Base-by-base conservation (phyloP, 192 early-diverging fungal genomes). In the Phycomyces nitens region DNA sequence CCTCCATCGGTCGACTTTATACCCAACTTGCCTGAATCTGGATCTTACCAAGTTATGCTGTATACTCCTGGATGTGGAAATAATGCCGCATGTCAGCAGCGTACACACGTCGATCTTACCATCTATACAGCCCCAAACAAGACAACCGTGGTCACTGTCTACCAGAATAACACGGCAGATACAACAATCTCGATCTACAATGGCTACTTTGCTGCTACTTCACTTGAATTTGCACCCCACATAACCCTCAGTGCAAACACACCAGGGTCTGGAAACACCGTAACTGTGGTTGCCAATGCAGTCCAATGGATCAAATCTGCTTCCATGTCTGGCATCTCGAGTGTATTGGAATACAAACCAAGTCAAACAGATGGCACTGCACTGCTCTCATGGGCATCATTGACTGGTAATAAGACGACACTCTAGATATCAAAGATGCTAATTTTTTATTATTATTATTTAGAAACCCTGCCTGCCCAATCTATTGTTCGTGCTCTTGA, bases 401-500 rank as follows among this genome's bases (percentile, higher is more conserved):
- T 64, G 34, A 26, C 53, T 53, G 61, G 61, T 54, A 53, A 63
- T n/a, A n/a, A n/a, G n/a, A n/a, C n/a, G n/a, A n/a, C n/a, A n/a
- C n/a, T n/a, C n/a, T n/a, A n/a, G n/a, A n/a, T n/a, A 14, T 23
- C 27, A 15, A 43, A 60, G 3, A 21, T 14, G 22, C 27, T 41
- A 16, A n/a, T n/a, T 20, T 56, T 29, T 40, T 57, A 11, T 20
- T 57, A 41, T 15, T 20, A 18, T 18, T 40, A 20, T 41, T 39
- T 9, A 64, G 75, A 55, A 60, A 85, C 24, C 72, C 80, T 39
- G 11, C 74, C 23, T 56, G 67, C 26, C 20, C 23, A 49, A 38
- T 68, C 86, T 29, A 60, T 76, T 8, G 84, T 92, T 0, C 73
- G 79, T 55, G 56, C 79, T 4, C 43, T 73, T 34, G 66, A 69